These are phyloP conservation scores for Vitis labrusca DNA, from an alignment of 164 flowering plant genomes.

Conservation along the genomic window DNA sequence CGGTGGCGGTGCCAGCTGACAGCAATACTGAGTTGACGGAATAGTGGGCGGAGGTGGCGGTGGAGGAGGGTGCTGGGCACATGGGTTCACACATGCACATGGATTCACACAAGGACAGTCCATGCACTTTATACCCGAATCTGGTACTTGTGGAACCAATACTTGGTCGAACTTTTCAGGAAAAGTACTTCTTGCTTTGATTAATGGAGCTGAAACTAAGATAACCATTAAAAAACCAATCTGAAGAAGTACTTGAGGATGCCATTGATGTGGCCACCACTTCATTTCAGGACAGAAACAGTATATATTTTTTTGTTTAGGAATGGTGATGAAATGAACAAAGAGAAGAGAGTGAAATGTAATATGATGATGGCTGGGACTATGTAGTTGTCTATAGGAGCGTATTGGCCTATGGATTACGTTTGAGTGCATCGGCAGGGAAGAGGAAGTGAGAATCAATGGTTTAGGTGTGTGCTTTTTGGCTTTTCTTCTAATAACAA, in stretches of 20 bases:
- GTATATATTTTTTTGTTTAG: no score
- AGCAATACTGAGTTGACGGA: background rate
- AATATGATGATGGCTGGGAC: background rate
- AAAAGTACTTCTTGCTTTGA: background rate
- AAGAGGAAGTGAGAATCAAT: background rate
- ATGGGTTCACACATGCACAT: slow-evolving; percentile 30
- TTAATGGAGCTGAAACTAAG: background rate
- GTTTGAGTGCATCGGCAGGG: background rate
- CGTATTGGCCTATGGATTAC: no score
- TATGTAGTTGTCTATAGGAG: background rate
- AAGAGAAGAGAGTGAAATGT: background rate
- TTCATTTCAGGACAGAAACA: background rate
- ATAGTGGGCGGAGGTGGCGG: slow-evolving; percentile 12
- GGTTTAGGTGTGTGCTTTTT: no score
- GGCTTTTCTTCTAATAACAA: no score
- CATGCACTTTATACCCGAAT: slow-evolving; percentile 22
- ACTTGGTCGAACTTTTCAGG: slow-evolving; percentile 3
- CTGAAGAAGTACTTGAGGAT: slow-evolving; percentile 3
- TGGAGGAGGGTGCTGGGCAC: slow-evolving; percentile 11
- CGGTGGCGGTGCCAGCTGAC: slow-evolving; percentile 21
- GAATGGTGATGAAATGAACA: background rate
- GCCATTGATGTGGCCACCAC: background rate
- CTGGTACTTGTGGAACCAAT: slow-evolving; percentile 5
- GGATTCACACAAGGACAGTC: slow-evolving; percentile 26
- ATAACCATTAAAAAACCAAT: background rate